Evolutionary conservation across 2,329 filamentous ascomycete genomes (phyloP).

Genomic region (Drechmeria coniospora): DNA sequence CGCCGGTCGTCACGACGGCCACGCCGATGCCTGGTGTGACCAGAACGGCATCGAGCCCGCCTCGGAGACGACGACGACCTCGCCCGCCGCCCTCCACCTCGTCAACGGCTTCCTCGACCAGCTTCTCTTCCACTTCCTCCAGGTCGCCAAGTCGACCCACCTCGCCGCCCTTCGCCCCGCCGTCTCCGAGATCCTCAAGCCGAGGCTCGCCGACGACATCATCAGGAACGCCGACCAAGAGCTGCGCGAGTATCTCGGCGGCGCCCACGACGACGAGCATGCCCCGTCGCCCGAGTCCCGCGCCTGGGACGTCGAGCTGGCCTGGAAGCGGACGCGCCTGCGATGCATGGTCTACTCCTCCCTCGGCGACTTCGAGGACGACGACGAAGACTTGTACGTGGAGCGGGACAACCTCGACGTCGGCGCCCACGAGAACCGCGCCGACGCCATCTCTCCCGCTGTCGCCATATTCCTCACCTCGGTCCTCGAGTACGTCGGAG

Average conservation of each 20-base stretch:
- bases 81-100: slow-evolving; percentile 55
- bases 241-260: slow-evolving; percentile 73
- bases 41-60: slow-evolving; percentile 50
- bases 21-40: slow-evolving; percentile 54
- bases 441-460: slow-evolving; percentile 67
- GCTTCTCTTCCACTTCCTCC: slow-evolving; percentile 80
- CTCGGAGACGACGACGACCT: slow-evolving; percentile 56
- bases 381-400: slow-evolving; percentile 84
- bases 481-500: slow-evolving; percentile 84
- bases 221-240: slow-evolving; percentile 75
- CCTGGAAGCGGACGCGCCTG: slow-evolving; percentile 85
- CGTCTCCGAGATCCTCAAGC: slow-evolving; percentile 74
- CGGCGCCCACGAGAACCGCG: slow-evolving; percentile 38
- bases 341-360: slow-evolving; percentile 98
- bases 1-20: slow-evolving; percentile 70
- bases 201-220: slow-evolving; percentile 73
- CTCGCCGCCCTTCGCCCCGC: slow-evolving; percentile 64
- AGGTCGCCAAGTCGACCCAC: slow-evolving; percentile 61
- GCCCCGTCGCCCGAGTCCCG: slow-evolving; percentile 37
- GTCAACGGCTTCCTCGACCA: slow-evolving; percentile 92
- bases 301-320: slow-evolving; percentile 78
- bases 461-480: slow-evolving; percentile 94
- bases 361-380: slow-evolving; percentile 90
- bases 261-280: slow-evolving; percentile 58
- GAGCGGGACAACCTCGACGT: slow-evolving; percentile 60